phyloP scores from a whole-genome alignment of 495 filamentous ascomycete species.

The Apodospora peruviana region DNA sequence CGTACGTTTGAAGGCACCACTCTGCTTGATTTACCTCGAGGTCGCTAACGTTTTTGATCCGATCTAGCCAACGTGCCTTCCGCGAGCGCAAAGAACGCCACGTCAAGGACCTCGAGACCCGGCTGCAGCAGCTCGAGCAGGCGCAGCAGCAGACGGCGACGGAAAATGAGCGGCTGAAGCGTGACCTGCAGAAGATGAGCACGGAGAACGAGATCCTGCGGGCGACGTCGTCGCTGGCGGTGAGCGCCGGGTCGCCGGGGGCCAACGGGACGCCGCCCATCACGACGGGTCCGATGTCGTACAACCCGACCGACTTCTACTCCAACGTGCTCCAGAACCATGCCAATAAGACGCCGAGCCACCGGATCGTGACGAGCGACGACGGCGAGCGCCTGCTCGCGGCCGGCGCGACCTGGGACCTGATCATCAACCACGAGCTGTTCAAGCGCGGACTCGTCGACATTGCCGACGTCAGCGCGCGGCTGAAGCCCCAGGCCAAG shows the following conservation, averaged over 20 bases:
- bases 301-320: slow-evolving; percentile 68
- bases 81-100: slow-evolving; percentile 94
- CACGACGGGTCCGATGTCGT: slow-evolving; percentile 65
- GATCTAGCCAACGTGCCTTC: slow-evolving; percentile 81
- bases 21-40: neutral
- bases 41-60: slow-evolving; percentile 8
- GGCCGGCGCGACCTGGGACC: slow-evolving; percentile 81
- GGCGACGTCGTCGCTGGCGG: slow-evolving; percentile 53
- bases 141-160: slow-evolving; percentile 33
- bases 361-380: slow-evolving; percentile 62
- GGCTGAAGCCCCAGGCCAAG: slow-evolving; percentile 68
- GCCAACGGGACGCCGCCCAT: slow-evolving; percentile 20
- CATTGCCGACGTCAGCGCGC: slow-evolving; percentile 69
- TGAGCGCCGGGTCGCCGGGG: slow-evolving; percentile 17
- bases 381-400: slow-evolving; percentile 75
- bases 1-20: slow-evolving; percentile 56
- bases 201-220: slow-evolving; percentile 94
- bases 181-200: slow-evolving; percentile 68
- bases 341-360: slow-evolving; percentile 54
- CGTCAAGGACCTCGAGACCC: slow-evolving; percentile 85
- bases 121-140: slow-evolving; percentile 68
- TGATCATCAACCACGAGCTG: slow-evolving; percentile 77
- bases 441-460: slow-evolving; percentile 81
- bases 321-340: slow-evolving; percentile 48
- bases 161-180: slow-evolving; percentile 81